These are phyloP conservation scores for Ophidiomyces ophidiicola DNA, from an alignment of 2,329 filamentous ascomycete species.

Conservation along the genomic window DNA sequence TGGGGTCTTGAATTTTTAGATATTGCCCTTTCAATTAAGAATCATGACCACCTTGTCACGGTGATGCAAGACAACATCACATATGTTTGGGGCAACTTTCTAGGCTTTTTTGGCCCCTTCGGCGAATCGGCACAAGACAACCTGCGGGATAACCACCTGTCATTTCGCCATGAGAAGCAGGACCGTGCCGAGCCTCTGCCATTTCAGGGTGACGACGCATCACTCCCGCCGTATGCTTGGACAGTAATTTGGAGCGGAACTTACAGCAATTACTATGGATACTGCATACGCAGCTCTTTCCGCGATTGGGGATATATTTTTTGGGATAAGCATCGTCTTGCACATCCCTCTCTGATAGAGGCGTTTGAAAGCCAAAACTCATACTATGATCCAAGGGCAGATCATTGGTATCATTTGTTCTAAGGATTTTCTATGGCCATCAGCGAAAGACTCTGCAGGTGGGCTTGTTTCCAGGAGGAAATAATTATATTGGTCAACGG, in stretches of 20 bases:
- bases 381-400: too few relatives aligned
- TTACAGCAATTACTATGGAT: background rate
- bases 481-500: too few relatives aligned
- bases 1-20: background rate
- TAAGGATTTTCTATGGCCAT: too few relatives aligned
- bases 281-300: background rate
- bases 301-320: background rate
- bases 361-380: too few relatives aligned
- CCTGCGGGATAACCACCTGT: background rate
- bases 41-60: background rate
- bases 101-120: too few relatives aligned
- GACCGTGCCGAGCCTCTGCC: background rate
- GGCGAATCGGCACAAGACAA: too few relatives aligned
- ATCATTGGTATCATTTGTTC: too few relatives aligned
- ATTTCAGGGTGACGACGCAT: background rate
- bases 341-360: too few relatives aligned
- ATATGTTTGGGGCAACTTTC: too few relatives aligned
- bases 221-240: background rate
- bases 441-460: too few relatives aligned
- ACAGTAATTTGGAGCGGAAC: background rate
- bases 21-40: background rate
- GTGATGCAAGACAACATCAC: background rate
- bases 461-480: too few relatives aligned
- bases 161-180: background rate
- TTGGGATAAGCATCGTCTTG: background rate